phyloP scores from a whole-genome alignment of 2,329 filamentous ascomycete genomes.

The Epichloe sibirici region DNA sequence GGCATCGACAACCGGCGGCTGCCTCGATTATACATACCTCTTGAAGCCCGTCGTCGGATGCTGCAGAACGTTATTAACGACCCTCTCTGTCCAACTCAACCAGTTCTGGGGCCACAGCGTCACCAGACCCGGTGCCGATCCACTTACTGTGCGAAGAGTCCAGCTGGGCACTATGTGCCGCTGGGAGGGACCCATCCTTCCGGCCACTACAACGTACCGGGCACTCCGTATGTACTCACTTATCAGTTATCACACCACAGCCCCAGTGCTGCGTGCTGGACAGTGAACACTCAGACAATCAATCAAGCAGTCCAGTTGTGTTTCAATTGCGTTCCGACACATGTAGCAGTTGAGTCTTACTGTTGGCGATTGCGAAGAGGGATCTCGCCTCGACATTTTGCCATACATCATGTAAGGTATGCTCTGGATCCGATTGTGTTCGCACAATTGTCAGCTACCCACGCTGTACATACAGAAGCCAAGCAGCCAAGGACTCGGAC shows the following conservation, averaged over 20 bases:
- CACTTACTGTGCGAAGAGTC: conserved; percentile 5
- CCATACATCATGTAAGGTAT: too few species aligned
- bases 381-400: too few species aligned
- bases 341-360: too few species aligned
- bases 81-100: neutral
- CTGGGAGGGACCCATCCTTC: conserved; percentile 1
- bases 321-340: too few species aligned
- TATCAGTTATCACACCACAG: neutral
- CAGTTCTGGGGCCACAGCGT: conserved; percentile 4
- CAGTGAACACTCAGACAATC: neutral
- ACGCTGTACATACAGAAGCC: neutral
- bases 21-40: conserved; percentile 4
- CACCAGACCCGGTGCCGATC: conserved; percentile 6
- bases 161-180: neutral
- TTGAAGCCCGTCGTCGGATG: conserved; percentile 1
- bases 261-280: neutral
- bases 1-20: conserved; percentile 1
- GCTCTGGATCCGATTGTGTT: too few species aligned
- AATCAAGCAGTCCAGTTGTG: too few species aligned
- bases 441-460: neutral
- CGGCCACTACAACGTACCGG: conserved; percentile 1
- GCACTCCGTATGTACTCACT: neutral
- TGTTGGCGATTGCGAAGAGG: too few species aligned
- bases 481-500: neutral
- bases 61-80: conserved; percentile 2